These are phyloP conservation scores for Tuber aestivum DNA, from an alignment of 495 filamentous ascomycete genomes.

Conservation along the genomic window DNA sequence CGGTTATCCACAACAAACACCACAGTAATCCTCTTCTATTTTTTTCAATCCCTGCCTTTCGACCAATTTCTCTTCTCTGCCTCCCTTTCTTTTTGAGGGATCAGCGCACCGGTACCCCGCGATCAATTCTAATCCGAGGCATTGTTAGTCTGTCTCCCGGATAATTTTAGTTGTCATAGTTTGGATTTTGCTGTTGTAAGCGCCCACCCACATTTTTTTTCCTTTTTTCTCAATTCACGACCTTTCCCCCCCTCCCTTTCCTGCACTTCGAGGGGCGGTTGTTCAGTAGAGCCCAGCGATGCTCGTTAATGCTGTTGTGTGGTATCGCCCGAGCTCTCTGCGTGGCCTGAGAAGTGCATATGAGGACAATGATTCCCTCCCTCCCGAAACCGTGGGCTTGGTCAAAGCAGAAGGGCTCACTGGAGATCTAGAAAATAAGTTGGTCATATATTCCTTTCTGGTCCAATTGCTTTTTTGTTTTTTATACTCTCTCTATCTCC, in stretches of 20 bases:
- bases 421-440: not conserved
- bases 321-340: not conserved
- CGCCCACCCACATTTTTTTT: not conserved
- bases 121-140: not conserved
- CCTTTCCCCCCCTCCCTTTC: not conserved
- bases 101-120: not conserved
- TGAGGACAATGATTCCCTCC: not conserved
- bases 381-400: not conserved
- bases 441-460: not conserved
- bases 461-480: not conserved
- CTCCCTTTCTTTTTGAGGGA: not conserved
- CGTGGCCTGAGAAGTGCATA: not conserved
- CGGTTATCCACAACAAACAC: constrained; percentile 2
- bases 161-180: not conserved
- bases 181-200: not conserved
- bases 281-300: not conserved
- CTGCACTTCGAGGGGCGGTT: not conserved
- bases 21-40: not conserved
- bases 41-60: not conserved
- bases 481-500: not conserved
- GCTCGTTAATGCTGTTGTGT: not conserved
- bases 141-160: not conserved
- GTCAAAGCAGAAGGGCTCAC: not conserved
- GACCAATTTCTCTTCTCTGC: not conserved
- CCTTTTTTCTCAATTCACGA: not conserved